Percentiles rank a stretch among this genome's conserved stretches.
phyloP scores from a whole-genome alignment of 192 early-diverging fungal species.

The Linderina pennispora region DNA sequence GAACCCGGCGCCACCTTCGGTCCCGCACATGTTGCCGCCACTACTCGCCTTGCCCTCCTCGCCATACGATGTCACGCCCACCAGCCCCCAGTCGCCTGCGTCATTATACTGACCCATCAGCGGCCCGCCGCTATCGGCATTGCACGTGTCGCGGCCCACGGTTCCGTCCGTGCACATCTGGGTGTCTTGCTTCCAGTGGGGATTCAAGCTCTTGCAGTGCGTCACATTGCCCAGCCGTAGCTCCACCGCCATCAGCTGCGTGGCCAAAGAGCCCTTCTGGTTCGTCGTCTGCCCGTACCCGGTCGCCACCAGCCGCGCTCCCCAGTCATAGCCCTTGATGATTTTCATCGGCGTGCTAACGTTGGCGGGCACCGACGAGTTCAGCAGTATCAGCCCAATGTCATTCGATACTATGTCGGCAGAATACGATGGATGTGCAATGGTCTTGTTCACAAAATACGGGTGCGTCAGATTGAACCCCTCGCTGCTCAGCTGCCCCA shows the following conservation, averaged over 20 bases:
- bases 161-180: constrained; percentile 40
- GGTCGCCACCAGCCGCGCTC: constrained; percentile 19
- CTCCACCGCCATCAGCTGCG: constrained; percentile 32
- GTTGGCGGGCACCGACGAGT: constrained; percentile 5
- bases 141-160: constrained; percentile 37
- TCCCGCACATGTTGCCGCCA: too few species aligned
- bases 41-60: too few species aligned
- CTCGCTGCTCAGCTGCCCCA: constrained; percentile 12
- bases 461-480: constrained; percentile 19
- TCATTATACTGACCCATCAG: too few species aligned
- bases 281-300: constrained; percentile 41
- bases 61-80: too few species aligned
- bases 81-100: too few species aligned
- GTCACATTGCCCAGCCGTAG: constrained; percentile 5
- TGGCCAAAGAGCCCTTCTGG: constrained; percentile 1
- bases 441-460: constrained; percentile 13
- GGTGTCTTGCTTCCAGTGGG: constrained; percentile 2
- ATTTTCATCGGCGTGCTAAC: constrained; percentile 17
- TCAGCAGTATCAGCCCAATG: constrained; percentile 31
- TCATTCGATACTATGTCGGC: constrained; percentile 19
- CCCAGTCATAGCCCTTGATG: constrained; percentile 5
- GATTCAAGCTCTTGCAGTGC: constrained; percentile 11
- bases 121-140: constrained; percentile 41
- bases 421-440: constrained; percentile 21
- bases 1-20: too few species aligned